Evolutionary conservation across 768 basidiomycete genomes (phyloP).

Genomic region (Coprinopsis sp.): DNA sequence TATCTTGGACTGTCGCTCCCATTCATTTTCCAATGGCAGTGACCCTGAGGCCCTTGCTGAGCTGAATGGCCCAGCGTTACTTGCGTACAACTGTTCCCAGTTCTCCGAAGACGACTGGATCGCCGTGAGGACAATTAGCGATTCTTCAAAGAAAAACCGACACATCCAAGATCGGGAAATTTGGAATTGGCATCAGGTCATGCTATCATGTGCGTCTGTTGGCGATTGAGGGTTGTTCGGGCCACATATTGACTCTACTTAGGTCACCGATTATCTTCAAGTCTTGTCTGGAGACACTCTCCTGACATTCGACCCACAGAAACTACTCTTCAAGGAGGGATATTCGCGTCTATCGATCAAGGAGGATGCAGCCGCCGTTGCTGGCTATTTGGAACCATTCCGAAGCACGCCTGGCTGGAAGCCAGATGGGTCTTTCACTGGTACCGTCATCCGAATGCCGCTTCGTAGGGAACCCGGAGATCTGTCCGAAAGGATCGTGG

Average conservation of each 20-base stretch:
- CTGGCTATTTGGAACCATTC: conserved; percentile 31
- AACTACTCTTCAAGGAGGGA: conserved; percentile 22
- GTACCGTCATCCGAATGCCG: conserved; percentile 47
- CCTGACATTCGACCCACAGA: conserved; percentile 41
- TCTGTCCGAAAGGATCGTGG: conserved; percentile 31
- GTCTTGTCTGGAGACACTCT: conserved; percentile 38
- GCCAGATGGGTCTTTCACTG: conserved; percentile 22
- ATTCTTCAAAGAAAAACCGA: conserved; percentile 44
- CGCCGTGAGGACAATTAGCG: conserved; percentile 37
- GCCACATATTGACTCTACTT: too few relatives aligned
- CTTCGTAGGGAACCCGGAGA: conserved; percentile 30
- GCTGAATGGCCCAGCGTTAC: conserved; percentile 40
- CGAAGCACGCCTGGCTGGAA: conserved; percentile 18
- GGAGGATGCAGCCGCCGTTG: conserved; percentile 16
- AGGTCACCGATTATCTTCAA: conserved; percentile 49
- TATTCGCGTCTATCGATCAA: conserved; percentile 27
- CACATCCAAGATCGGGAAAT: conserved; percentile 48
- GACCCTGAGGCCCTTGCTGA: conserved; percentile 19
- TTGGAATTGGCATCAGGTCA: conserved; percentile 46
- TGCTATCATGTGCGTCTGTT: conserved; percentile 48
- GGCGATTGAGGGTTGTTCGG: too few relatives aligned
- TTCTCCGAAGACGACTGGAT: conserved; percentile 41
- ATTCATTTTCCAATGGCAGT: conserved; percentile 21
- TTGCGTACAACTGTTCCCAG: conserved; percentile 42
- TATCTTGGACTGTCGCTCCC: conserved; percentile 34